These are phyloP conservation scores for Blastobotrys apis DNA, from an alignment of 1,139 yeast species.

Conservation along the genomic window DNA sequence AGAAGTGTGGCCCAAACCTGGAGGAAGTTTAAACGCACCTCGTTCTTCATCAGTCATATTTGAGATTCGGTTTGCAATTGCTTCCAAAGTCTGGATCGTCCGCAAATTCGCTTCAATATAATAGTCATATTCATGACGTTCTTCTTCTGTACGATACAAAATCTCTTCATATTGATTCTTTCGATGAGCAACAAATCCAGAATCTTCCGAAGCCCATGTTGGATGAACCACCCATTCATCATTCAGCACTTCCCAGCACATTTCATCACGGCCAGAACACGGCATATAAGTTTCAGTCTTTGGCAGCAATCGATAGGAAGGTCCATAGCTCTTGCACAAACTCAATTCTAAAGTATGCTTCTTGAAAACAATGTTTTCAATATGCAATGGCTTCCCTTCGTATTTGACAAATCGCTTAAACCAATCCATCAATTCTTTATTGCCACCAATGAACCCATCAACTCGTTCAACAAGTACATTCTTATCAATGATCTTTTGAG, in stretches of 20 bases:
- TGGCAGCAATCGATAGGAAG: constrained; percentile 88
- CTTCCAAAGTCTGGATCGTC: constrained; percentile 91
- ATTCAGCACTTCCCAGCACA: constrained; percentile 98
- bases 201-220: constrained; percentile 99
- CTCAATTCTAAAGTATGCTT: constrained; percentile 87
- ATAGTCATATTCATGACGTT: constrained; percentile 93
- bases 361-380: constrained; percentile 83
- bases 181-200: constrained; percentile 96
- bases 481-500: constrained; percentile 86
- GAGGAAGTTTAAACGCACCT: constrained; percentile 78
- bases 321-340: constrained; percentile 75
- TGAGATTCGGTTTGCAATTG: constrained; percentile 90
- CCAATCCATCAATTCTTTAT: constrained; percentile 80
- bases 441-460: constrained; percentile 77
- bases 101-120: constrained; percentile 93
- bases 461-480: constrained; percentile 77
- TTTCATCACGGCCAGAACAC: constrained; percentile 95
- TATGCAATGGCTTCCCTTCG: constrained; percentile 53
- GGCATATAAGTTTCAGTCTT: constrained; percentile 96
- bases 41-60: constrained; percentile 91
- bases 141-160: constrained; percentile 91
- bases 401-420: constrained; percentile 88
- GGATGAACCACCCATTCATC: constrained; percentile 99
- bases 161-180: constrained; percentile 97
- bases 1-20: constrained; percentile 89